Percentiles rank a stretch among this genome's conserved stretches.
These are phyloP conservation scores for Calonectria leucothoes DNA, from an alignment of 2,329 filamentous ascomycete genomes.

Conservation along the genomic window DNA sequence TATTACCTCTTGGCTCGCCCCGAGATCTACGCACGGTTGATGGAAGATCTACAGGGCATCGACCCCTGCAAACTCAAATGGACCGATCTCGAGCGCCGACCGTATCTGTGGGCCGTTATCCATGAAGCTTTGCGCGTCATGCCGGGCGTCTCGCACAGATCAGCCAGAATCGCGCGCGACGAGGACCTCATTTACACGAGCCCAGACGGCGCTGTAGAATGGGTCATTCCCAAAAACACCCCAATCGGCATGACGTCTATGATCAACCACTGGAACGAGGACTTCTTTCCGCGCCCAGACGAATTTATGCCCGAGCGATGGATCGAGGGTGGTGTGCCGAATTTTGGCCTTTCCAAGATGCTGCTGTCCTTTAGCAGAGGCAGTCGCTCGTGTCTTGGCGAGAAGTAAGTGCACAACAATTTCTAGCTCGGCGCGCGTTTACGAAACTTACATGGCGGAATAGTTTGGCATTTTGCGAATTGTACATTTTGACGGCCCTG, in stretches of 20 bases:
- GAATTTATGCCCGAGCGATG: slow-evolving; percentile 49
- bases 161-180: slow-evolving; percentile 34
- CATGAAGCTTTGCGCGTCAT: slow-evolving; percentile 51
- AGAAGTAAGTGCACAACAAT: slow-evolving; percentile 22
- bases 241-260: slow-evolving; percentile 48
- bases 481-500: slow-evolving; percentile 28
- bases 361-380: slow-evolving; percentile 35
- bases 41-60: slow-evolving; percentile 41
- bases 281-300: slow-evolving; percentile 46
- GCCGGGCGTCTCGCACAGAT: slow-evolving; percentile 44
- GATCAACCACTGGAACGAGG: slow-evolving; percentile 45
- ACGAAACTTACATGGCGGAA: background rate
- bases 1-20: slow-evolving; percentile 50
- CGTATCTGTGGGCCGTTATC: slow-evolving; percentile 52
- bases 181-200: slow-evolving; percentile 44
- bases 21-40: slow-evolving; percentile 41
- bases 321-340: slow-evolving; percentile 36
- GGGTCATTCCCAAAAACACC: slow-evolving; percentile 44
- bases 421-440: fast-evolving
- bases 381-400: slow-evolving; percentile 36
- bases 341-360: slow-evolving; percentile 39
- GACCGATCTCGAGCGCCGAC: slow-evolving; percentile 48
- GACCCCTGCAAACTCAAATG: slow-evolving; percentile 43
- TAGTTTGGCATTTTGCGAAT: slow-evolving; percentile 34
- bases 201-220: slow-evolving; percentile 30